phyloP scores from a whole-genome alignment of 1,284 basidiomycete genomes.

The Trametes sp. region DNA sequence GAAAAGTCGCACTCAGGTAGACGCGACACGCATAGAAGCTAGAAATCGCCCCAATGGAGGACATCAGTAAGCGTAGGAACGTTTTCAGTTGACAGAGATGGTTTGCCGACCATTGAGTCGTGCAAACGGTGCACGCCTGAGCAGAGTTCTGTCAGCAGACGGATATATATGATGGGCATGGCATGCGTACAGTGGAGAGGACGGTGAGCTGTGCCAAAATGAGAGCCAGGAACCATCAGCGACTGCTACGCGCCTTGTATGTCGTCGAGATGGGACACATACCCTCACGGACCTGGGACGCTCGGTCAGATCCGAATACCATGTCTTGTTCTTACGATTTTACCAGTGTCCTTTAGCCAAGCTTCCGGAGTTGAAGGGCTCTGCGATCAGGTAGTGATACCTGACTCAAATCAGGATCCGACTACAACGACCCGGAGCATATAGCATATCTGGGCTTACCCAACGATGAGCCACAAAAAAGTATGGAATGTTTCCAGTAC shows the following conservation, averaged over 20 bases:
- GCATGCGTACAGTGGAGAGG: neutral
- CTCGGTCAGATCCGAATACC: neutral
- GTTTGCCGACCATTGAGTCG: neutral
- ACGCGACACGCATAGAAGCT: neutral
- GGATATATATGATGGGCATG: too few species aligned
- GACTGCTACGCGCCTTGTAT: neutral
- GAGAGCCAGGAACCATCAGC: neutral
- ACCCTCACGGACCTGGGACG: neutral
- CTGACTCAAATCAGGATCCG: neutral
- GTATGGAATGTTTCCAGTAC: conserved; percentile 14
- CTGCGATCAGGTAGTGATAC: conserved; percentile 16
- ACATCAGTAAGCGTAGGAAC: neutral
- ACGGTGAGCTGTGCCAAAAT: neutral
- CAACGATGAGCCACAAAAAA: conserved; percentile 3
- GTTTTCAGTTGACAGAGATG: neutral
- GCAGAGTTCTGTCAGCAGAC: neutral
- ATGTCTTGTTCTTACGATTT: neutral
- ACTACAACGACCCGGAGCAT: neutral
- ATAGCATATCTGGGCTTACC: conserved; percentile 1
- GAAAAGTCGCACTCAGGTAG: neutral
- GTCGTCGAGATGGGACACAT: neutral
- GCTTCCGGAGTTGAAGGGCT: neutral
- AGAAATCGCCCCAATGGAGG: neutral
- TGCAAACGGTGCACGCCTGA: neutral
- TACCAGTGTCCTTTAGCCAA: neutral